Evolutionary conservation across 768 basidiomycete genomes (phyloP).

Genomic region (Chalciporus piperatus): DNA sequence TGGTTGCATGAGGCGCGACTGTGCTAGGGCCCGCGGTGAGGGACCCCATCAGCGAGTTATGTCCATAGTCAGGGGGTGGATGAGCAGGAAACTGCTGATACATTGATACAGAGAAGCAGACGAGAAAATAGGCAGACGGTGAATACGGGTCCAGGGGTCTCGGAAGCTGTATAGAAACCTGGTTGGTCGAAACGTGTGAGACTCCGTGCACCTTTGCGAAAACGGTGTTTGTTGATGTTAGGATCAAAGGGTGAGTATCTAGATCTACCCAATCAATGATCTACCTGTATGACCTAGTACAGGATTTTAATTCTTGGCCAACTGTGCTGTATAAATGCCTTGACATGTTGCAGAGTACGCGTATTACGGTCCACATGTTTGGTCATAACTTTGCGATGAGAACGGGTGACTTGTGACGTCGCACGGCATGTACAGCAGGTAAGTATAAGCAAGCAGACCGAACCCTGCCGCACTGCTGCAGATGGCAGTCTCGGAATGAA

Average conservation of each 20-base stretch:
- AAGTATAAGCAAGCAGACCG: too few species aligned
- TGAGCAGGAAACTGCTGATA: constrained; percentile 35
- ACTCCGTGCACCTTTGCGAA: constrained; percentile 26
- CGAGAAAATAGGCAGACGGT: constrained; percentile 21
- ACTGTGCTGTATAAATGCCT: too few species aligned
- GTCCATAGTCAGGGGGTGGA: constrained; percentile 34
- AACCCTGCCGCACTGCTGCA: too few species aligned
- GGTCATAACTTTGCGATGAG: too few species aligned
- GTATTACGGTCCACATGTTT: too few species aligned
- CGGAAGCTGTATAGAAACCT: not conserved
- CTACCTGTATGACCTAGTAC: too few species aligned
- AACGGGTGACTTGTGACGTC: too few species aligned
- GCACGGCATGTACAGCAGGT: too few species aligned
- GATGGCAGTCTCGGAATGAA: too few species aligned
- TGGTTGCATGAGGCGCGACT: constrained; percentile 28
- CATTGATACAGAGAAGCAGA: constrained; percentile 26
- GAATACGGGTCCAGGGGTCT: constrained; percentile 33
- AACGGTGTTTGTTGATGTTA: constrained; percentile 29
- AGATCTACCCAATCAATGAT: too few species aligned
- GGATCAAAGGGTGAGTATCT: constrained; percentile 28
- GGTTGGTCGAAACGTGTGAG: constrained; percentile 8
- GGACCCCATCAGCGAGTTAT: constrained; percentile 30
- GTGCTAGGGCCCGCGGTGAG: constrained; percentile 34
- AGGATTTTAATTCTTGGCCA: too few species aligned
- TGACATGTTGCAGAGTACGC: too few species aligned